phyloP scores from a whole-genome alignment of 208 protist species.

The Crithidia expoeki region DNA sequence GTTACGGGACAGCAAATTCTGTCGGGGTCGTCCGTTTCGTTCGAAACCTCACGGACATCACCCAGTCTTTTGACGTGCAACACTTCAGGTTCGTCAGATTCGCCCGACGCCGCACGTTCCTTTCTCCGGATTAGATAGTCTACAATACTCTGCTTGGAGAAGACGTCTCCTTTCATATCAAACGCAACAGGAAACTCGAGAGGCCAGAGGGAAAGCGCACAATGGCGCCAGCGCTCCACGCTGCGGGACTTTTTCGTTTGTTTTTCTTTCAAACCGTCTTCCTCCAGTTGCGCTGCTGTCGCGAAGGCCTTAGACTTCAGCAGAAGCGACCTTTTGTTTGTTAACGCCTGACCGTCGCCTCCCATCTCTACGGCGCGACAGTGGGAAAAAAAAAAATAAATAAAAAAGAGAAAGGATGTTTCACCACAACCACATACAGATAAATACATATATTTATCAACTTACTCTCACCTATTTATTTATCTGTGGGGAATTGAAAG shows the following conservation, averaged over 20 bases:
- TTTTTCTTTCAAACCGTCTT: conserved; percentile 18
- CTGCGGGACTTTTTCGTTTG: conserved; percentile 23
- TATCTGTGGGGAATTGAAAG: too few species aligned
- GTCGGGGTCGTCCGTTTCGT: conserved; percentile 32
- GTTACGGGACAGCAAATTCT: conserved; percentile 67
- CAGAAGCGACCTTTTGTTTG: conserved; percentile 78
- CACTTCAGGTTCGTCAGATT: not conserved
- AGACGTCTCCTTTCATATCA: conserved; percentile 66
- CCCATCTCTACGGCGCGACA: conserved; percentile 44
- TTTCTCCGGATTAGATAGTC: conserved; percentile 50
- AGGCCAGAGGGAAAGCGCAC: conserved; percentile 56
- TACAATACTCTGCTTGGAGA: conserved; percentile 69
- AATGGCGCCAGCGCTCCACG: conserved; percentile 60
- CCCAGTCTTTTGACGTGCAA: conserved; percentile 39
- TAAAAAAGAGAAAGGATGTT: not conserved
- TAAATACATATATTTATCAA: not conserved
- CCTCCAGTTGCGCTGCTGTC: conserved; percentile 31
- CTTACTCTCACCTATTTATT: too few species aligned
- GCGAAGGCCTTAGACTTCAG: conserved; percentile 55
- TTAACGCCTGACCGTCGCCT: conserved; percentile 78
- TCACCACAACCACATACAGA: not conserved
- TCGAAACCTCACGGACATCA: conserved; percentile 65
- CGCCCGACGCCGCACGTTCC: not conserved
- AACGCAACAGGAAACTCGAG: conserved; percentile 68
- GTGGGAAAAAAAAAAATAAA: not conserved